Base-by-base conservation (phyloP, 768 basidiomycete genomes). In the Amylocystis lapponica region DNA sequence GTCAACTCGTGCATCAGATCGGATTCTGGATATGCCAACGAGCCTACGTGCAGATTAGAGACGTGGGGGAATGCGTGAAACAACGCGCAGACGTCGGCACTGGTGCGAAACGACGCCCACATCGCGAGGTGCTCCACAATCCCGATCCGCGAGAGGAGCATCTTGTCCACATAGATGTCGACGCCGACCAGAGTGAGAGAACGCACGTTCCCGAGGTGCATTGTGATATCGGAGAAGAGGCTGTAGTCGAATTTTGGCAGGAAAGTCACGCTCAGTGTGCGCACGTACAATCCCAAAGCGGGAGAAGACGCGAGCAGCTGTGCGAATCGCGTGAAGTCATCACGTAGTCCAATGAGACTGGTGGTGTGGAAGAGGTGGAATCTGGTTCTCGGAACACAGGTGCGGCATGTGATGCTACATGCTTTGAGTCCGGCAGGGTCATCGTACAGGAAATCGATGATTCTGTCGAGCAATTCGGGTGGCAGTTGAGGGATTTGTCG, bases 381-480 rank as follows among this genome's bases (percentile, higher is more conserved):
- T 30, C 49, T 41, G 36, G 57, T 58, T 3, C 52, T 39, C 14
- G 57, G 50, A 11, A 62, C 36, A 43, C 68, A 56, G 4, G 42
- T 46, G 10, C 54, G 43, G 4, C 64, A 61, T 11, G 56, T 60
- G 14, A 65, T 50, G 36, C 61, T 61, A 47, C 63, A 68, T 5
- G 59, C 43, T 8, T 52, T 39, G 26, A 67, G 60, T 5, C 60
- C 32, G 17, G 23, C 31, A 11, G 36, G 50, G 45, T 68, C 63
- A 38, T 56, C 53, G 35, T 56, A 48, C 30, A 66, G 57, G 26
- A 59, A 49, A 39, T 58, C 56, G 16, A 67, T 41, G 39, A 67
- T 62, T 16, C 47, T 47, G 46, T 64, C 59, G 26, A 64, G 45
- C 20, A 45, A 14, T 19, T 45, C 43, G 4, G 22, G 14, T 4